phyloP scores from a whole-genome alignment of 768 basidiomycete species.

The Agaricus subrufescens region DNA sequence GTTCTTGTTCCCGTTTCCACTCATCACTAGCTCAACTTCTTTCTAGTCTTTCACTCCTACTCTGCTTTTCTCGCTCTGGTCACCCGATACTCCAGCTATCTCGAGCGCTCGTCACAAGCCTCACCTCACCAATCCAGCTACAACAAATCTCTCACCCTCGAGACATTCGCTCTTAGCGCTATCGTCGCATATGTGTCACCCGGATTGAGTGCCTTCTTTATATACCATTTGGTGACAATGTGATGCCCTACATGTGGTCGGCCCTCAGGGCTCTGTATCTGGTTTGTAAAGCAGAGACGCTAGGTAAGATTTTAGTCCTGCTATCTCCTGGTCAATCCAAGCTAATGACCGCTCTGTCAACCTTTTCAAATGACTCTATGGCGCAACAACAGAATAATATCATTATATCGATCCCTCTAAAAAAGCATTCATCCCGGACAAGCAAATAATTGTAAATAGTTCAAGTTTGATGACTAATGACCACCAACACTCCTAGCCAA shows the following conservation, averaged over 20 bases:
- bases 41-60: constrained; percentile 76
- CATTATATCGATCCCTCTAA: too few species aligned
- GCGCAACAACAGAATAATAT: too few species aligned
- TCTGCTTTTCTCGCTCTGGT: constrained; percentile 76
- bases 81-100: constrained; percentile 75
- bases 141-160: constrained; percentile 77
- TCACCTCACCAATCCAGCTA: constrained; percentile 78
- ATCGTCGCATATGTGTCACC: constrained; percentile 90
- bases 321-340: too few species aligned
- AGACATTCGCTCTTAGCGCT: constrained; percentile 84
- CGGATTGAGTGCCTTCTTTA: constrained; percentile 94
- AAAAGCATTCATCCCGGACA: too few species aligned
- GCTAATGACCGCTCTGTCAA: too few species aligned
- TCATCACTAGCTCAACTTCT: neutral
- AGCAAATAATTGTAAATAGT: too few species aligned
- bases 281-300: too few species aligned
- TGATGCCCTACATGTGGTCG: constrained; percentile 51
- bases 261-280: too few species aligned
- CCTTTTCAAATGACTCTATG: too few species aligned
- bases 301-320: too few species aligned
- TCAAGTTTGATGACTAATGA: too few species aligned
- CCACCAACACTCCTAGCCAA: too few species aligned
- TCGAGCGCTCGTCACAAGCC: constrained; percentile 55
- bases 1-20: constrained; percentile 22
- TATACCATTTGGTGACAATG: constrained; percentile 85